Base-by-base conservation (phyloP, 2,329 filamentous ascomycete species). In the Rutstroemia sp. region DNA sequence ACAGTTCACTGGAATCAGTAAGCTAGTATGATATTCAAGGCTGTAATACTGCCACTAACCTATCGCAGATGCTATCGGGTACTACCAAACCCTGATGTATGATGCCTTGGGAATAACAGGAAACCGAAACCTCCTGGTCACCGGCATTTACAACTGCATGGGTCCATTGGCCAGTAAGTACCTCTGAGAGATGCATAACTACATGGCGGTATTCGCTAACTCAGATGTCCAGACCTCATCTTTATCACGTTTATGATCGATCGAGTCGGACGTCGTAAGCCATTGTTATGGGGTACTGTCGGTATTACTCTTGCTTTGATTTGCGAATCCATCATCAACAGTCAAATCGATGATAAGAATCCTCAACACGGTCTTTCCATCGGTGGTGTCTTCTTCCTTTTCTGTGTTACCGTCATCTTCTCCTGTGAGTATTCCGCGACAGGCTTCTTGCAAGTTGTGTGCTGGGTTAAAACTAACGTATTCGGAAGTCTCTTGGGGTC, bases 321-420 rank as follows among this genome's bases (percentile, higher is more conserved):
- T 61, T 79, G 82, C 58, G 82, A 87, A 68, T 82, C 79, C 1
- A 73, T 71, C 1, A 76, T 86, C 56, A 83, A 81, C 60, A 78
- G 76, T 0, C 73, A 76, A 57, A 75, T 62, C 25, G 48, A 78
- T 49, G 64, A 70, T 4, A 70, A 75, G 9, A 73, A 74, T 2
- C 63, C 64, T 1, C 66, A 69, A 5, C 62, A 75, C 61, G 70
- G 73, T 51, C 68, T 82, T 42, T 82, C 82, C 46, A 80, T 83
- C 41, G 80, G 76, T 0, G 83, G 80, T 12, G 81, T 87, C 17
- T 82, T 83, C 62, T 86, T 87, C 70, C 69, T 87, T n/a, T 87
- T 86, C 66, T 75, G 76, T 49, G 80, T 83, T 51, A 79, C 79
- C 21, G 74, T 78, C 14, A 77, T 83, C 61, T 85, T 83, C 62